Conservation (phyloP, 208 protist species). For the Leishmania aethiopica region DNA sequence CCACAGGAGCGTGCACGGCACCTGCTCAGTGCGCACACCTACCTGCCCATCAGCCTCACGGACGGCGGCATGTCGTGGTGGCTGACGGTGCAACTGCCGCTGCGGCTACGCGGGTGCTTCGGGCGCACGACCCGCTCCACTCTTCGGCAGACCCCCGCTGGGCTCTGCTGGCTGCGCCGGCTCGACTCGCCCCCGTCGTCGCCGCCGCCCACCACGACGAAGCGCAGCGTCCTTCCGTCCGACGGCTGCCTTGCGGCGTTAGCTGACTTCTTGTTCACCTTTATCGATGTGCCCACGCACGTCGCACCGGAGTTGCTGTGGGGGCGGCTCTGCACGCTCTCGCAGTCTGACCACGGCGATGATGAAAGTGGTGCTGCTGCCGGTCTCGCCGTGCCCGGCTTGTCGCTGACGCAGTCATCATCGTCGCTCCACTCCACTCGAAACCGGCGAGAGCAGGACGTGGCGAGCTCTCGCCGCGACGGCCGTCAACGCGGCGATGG, state of each 20-base stretch:
- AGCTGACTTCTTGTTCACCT: conserved; percentile 24
- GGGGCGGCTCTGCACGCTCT: conserved; percentile 26
- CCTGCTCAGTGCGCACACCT: conserved; percentile 10
- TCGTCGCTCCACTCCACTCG: not conserved
- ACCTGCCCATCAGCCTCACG: conserved; percentile 30
- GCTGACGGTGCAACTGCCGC: conserved; percentile 29
- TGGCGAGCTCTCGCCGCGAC: not conserved
- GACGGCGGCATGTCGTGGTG: conserved; percentile 49
- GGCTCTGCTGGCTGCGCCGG: conserved; percentile 25
- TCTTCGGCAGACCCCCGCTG: conserved; percentile 20
- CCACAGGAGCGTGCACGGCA: not conserved
- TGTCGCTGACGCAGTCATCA: not conserved
- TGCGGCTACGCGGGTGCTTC: conserved; percentile 37
- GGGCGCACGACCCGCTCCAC: conserved; percentile 26
- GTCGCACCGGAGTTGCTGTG: conserved; percentile 32
- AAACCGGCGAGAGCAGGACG: not conserved
- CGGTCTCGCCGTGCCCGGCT: not conserved
- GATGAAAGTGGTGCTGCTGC: not conserved
- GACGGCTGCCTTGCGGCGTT: conserved; percentile 5
- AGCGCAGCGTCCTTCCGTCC: not conserved
- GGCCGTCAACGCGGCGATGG: not conserved
- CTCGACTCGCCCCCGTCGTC: not conserved
- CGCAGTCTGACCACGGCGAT: not conserved
- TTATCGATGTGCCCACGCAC: conserved; percentile 26
- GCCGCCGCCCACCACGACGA: not conserved